Base-by-base conservation (phyloP, 2,329 filamentous ascomycete species). In the Ceratocystis harringtonii region DNA sequence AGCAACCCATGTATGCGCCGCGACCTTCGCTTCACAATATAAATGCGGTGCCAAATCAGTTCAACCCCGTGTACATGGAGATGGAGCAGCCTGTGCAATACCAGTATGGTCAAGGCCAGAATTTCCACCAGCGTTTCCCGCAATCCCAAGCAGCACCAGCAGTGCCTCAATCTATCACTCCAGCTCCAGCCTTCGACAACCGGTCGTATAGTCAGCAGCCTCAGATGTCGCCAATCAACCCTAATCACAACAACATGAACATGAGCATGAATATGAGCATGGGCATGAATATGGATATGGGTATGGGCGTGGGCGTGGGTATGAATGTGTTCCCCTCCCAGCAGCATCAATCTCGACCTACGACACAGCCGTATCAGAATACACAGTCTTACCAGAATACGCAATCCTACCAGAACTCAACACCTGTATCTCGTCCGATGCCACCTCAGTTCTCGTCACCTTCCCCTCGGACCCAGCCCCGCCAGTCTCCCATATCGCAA, bases 141-240 rank as follows among this genome's bases (percentile, higher is more conserved):
- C n/a, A 58, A 12, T 5, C 44, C 22, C 61, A 19, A 41, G 63
- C 62, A 19, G 60, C 63, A 17, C 19, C 63, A 3, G 41, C 55
- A 15, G 41, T 55, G 52, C 41, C 63, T 28, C 63, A 64, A 58
- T 28, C 55, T 41, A 44, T 44, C n/a, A 30, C 36, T 43, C 44
- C 28, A 7, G 55, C 61, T 5, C 41, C 61, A 19, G 43, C 65
- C 28, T 65, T 63, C 25, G 63, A 65, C 19, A 61, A 19, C 45
- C 72, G 73, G 58, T 77, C 76, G 57, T 73, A 76, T 19, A 70
- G 72, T 44, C 73, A 74, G 50, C 73, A 76, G 61, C 71, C 74
- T 30, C 74, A 72, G 36, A 50, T 63, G 61, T 41, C 36, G 36
- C 25, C 43, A 10, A 19, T 66, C 15, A 55, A 17, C 69, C 70